Evolutionary conservation across 2,329 filamentous ascomycete genomes (phyloP), one percentile per base, ranked within the genome.

Genomic region (Chaetothyriales sp.): DNA sequence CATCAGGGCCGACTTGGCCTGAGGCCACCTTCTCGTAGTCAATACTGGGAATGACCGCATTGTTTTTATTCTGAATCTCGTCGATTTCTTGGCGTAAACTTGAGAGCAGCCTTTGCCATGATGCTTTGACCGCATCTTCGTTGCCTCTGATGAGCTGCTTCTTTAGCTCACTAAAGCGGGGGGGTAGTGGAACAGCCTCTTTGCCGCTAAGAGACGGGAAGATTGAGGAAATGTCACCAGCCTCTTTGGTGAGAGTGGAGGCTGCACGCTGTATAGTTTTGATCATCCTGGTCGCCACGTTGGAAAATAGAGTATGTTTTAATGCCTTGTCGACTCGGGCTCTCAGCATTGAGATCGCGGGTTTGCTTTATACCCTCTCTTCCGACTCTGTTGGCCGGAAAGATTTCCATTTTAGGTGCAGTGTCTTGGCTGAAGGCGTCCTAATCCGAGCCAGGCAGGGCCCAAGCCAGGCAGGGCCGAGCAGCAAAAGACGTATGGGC

Each of bases 211-310:
- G 62, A 54, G 69, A 71, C 1, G 70, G 70, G 52, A 74, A 74
- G n/a, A 73, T 70, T 9, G 69, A 71, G 3, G 70, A 72, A 50
- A 74, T 73, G 57, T 74, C 71, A 28, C 70, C 70, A 1, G 65
- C 66, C 10, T 68, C 66, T 57, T 73, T 73, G 37, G 69, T 71
- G 29, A 64, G 61, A 37, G 65, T 64, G 9, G 65, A 58, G 15
- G 59, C 59, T 10, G 64, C 53, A 3, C 56, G 54, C 7, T 50
- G 54, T n/a, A 47, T 22, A 20, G 46, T 5, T 18, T 46, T 20
- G 19, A 19, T n/a, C 2, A 15, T 40, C 33, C 13, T 40, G 13
- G 33, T 40, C 13, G 33, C 33, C 33, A 40, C 15, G 10, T 40
- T 15, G 10, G 4, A 40, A 9, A 33, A 33, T 33, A 33, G 33